phyloP scores from a whole-genome alignment of 2,329 filamentous ascomycete genomes.

The Pyrenochaeta sp. region DNA sequence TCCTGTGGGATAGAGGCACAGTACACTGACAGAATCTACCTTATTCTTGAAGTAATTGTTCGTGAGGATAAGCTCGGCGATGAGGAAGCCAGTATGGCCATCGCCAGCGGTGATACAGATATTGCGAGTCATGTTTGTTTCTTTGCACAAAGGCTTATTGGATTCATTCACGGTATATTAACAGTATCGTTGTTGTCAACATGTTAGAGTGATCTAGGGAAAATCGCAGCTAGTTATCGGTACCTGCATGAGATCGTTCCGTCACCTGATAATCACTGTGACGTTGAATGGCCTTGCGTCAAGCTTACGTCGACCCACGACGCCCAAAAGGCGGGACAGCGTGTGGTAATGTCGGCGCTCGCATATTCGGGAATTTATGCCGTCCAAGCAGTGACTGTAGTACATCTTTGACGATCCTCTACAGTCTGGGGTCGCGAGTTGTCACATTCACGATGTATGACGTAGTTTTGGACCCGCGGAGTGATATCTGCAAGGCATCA shows the following conservation, averaged over 20 bases:
- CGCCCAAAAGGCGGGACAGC: background rate
- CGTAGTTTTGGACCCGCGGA: background rate
- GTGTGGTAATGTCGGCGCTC: background rate
- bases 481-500: background rate
- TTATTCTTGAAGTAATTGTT: constrained; percentile 54
- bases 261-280: background rate
- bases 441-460: background rate
- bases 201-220: background rate
- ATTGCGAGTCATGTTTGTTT: constrained; percentile 57
- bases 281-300: constrained; percentile 1
- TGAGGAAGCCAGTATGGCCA: constrained; percentile 61
- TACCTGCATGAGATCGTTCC: background rate
- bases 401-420: background rate
- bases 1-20: constrained; percentile 53
- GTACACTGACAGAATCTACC: constrained; percentile 53
- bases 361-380: background rate
- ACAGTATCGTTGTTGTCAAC: background rate
- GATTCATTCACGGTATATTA: background rate
- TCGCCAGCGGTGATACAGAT: constrained; percentile 60
- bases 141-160: too few relatives aligned
- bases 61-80: constrained; percentile 60
- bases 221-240: background rate
- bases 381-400: background rate
- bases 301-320: background rate
- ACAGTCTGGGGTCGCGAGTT: background rate